Evolutionary conservation across 1,284 basidiomycete genomes (phyloP).

Genomic region (Apiotrichum laibachii): DNA sequence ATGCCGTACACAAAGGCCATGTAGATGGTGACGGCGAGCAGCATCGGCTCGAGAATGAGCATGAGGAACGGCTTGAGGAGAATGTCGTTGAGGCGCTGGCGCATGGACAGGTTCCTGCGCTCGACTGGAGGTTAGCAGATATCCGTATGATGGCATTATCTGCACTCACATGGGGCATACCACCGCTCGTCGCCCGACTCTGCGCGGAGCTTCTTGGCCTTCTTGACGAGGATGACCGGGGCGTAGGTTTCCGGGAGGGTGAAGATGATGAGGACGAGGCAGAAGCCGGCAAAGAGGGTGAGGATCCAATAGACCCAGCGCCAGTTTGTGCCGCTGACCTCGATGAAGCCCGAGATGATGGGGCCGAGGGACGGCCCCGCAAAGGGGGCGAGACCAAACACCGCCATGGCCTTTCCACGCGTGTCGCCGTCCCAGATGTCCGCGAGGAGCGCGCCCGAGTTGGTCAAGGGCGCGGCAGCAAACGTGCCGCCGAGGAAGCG

Average conservation of each 20-base stretch:
- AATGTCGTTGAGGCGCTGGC: slow-evolving; percentile 53
- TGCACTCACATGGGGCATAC: slow-evolving; percentile 53
- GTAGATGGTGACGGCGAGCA: slow-evolving; percentile 67
- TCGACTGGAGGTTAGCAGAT: slow-evolving; percentile 11
- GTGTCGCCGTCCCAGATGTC: slow-evolving; percentile 65
- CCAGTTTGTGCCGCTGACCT: slow-evolving; percentile 51
- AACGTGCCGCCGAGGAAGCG: slow-evolving; percentile 67
- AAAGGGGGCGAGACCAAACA: slow-evolving; percentile 73
- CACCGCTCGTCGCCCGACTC: slow-evolving; percentile 66
- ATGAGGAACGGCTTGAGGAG: slow-evolving; percentile 64
- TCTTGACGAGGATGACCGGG: slow-evolving; percentile 56
- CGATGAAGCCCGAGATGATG: slow-evolving; percentile 62
- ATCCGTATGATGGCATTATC: too few species aligned
- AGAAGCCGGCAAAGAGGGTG: slow-evolving; percentile 59
- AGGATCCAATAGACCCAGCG: slow-evolving; percentile 67
- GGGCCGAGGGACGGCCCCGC: slow-evolving; percentile 62
- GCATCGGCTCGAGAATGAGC: slow-evolving; percentile 71
- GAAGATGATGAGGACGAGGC: slow-evolving; percentile 56
- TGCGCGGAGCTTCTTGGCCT: slow-evolving; percentile 56
- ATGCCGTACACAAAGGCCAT: slow-evolving; percentile 54
- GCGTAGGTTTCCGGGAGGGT: slow-evolving; percentile 72
- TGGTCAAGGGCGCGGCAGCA: slow-evolving; percentile 53
- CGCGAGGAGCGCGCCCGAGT: slow-evolving; percentile 58
- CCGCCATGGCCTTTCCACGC: slow-evolving; percentile 65
- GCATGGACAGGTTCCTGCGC: slow-evolving; percentile 21